Base-by-base conservation (phyloP, 169 alveolate species). In the Perkinsus marinus region DNA sequence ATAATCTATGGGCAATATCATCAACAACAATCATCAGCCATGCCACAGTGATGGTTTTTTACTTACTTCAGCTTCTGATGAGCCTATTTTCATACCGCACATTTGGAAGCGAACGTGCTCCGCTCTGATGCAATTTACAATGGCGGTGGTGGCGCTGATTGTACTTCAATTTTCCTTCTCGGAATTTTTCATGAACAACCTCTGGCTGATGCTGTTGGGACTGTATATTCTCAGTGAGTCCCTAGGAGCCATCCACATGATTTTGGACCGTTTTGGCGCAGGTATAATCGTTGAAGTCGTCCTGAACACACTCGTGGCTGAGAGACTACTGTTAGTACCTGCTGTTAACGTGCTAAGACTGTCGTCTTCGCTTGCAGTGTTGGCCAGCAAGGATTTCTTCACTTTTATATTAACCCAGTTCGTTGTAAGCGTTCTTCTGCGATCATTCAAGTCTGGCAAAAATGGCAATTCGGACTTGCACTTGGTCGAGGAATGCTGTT, bases 91-190 rank as follows among this genome's bases (percentile, higher is more conserved):
- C 57, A 90, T 39, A 19, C 47, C 92, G 16, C 68, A 90, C 92
- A 30, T 90, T 7, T 90, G 92, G 92, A 90, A 90, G 90, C 39
- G 92, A 39, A 36, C 90, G 0, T 46, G 89, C 92, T 2, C 34
- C 22, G 89, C 90, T 19, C 41, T 90, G 39, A 43, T 90, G 90
- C 39, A 46, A 43, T 90, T 90, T 38, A 47, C 68, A 22, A 43
- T 46, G 37, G 92, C 89, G 6, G 68, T 90, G 68, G 57, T 90
- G 19, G 38, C 39, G 90, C 19, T 34, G 37, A 39, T 90, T 34
- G 9, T 90, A 22, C 38, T 90, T 37, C 68, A 90, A 39, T 90
- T 90, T 68, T 90, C 92, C n/a, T 90, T 47, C 92, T 90, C 92
- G 39, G 57, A 90, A 30, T 0, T 90, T n/a, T 90, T 90, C 90